Conservation (phyloP, 2,329 filamentous ascomycete species). For the Reticulascus tulasneorum region DNA sequence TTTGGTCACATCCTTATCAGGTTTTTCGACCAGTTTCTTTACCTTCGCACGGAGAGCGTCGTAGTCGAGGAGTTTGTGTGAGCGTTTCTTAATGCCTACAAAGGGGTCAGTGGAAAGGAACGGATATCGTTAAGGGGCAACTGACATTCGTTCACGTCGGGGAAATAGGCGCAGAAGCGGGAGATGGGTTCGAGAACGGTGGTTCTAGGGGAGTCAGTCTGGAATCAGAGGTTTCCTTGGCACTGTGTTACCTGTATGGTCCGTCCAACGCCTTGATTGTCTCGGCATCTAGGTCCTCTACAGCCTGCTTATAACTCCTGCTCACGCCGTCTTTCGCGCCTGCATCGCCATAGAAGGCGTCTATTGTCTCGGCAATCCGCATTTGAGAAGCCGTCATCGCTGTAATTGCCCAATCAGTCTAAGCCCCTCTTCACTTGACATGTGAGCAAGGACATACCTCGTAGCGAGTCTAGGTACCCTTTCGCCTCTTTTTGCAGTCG, state of each 20-base stretch:
- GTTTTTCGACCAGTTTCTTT: slow-evolving; percentile 95
- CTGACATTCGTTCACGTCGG: slow-evolving; percentile 94
- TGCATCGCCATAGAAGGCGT: slow-evolving; percentile 96
- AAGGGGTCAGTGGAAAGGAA: neutral
- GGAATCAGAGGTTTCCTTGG: neutral
- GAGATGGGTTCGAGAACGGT: slow-evolving; percentile 95
- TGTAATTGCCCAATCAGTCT: slow-evolving; percentile 26
- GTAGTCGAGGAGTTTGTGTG: slow-evolving; percentile 98
- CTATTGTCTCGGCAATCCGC: slow-evolving; percentile 98
- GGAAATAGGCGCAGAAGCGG: slow-evolving; percentile 96
- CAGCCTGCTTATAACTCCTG: slow-evolving; percentile 95
- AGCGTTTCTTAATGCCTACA: slow-evolving; percentile 92
- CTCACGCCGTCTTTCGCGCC: slow-evolving; percentile 93
- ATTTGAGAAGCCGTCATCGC: slow-evolving; percentile 99
- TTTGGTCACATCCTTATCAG: slow-evolving; percentile 97
- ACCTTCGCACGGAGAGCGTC: slow-evolving; percentile 93
- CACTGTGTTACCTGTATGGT: slow-evolving; percentile 66
- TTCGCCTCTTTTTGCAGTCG: slow-evolving; percentile 97
- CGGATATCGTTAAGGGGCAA: slow-evolving; percentile 1
- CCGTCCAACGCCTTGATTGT: slow-evolving; percentile 98
- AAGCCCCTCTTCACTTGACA: slow-evolving; percentile 5
- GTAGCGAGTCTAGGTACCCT: slow-evolving; percentile 91
- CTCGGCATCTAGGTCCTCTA: slow-evolving; percentile 95
- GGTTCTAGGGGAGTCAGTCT: slow-evolving; percentile 46
- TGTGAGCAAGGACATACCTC: slow-evolving; percentile 51